Conservation (phyloP, 2,329 filamentous ascomycete species). For the Ophiostoma ips region DNA sequence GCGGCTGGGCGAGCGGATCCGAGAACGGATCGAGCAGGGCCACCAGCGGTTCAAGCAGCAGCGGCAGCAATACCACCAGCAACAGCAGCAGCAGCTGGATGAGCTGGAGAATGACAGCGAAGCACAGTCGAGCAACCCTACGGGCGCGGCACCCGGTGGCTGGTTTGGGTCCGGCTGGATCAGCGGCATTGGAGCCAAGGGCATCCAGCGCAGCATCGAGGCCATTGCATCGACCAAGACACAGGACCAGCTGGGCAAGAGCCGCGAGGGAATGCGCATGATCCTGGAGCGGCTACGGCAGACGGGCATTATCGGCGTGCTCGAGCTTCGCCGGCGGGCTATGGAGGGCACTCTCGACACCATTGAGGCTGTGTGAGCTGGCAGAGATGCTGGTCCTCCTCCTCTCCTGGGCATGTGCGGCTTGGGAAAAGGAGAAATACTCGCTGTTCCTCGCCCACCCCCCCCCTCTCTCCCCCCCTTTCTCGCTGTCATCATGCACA, state of each 20-base stretch:
- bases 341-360: slow-evolving; percentile 23
- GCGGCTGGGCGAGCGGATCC: slow-evolving; percentile 50
- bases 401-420: too few species aligned
- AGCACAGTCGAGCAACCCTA: neutral
- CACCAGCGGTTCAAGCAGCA: slow-evolving; percentile 13
- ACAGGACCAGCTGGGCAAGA: slow-evolving; percentile 64
- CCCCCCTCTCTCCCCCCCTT: neutral
- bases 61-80: slow-evolving; percentile 10
- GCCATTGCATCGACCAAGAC: slow-evolving; percentile 64
- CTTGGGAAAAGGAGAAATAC: neutral
- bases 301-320: slow-evolving; percentile 42
- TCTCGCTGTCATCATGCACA: too few species aligned
- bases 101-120: slow-evolving; percentile 5
- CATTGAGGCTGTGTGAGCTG: neutral
- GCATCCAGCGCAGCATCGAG: slow-evolving; percentile 71
- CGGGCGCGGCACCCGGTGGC: slow-evolving; percentile 7
- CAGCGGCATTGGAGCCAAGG: slow-evolving; percentile 46
- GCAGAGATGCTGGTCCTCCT: neutral
- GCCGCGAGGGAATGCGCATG: slow-evolving; percentile 69
- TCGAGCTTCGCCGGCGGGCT: slow-evolving; percentile 38
- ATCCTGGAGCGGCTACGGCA: slow-evolving; percentile 57
- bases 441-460: neutral
- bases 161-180: slow-evolving; percentile 29
- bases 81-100: slow-evolving; percentile 18
- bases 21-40: slow-evolving; percentile 37